Evolutionary conservation across 345 rosid species (phyloP), one percentile per base, ranked within the genome.

Genomic region (Barbarea vulgaris): DNA sequence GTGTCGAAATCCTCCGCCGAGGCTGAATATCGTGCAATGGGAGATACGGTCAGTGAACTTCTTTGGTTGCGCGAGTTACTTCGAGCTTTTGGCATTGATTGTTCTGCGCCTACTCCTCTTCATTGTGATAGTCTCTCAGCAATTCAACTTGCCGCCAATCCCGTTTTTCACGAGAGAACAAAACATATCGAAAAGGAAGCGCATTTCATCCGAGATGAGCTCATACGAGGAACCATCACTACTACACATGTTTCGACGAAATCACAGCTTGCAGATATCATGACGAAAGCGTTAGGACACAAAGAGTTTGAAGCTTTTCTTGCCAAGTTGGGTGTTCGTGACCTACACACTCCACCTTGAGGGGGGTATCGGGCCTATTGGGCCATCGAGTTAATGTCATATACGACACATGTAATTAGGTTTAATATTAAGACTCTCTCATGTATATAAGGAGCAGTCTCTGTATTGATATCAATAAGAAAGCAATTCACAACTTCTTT

Each of bases 291-390:
- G 1, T 14, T 41, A 7, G 17, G 7, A 41, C n/a, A 5, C 1
- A 0, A 1, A 0, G 46, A 41, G 5, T 41, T 41, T 41, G n/a
- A 41, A 8, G 4, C 0, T 2, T 64, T 64, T 9, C 2, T 15
- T 5, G 0, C 9, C 67, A 62, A 41, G 15, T 1, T 39, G 50
- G 67, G 34, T 15, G 33, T 62, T 62, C 5, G 13, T 7, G 15
- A 62, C 8, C 33, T 41, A 0, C 67, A 63, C 51, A 42, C 34
- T 39, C 67, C 36, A 41, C 9, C 21, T 63, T 63, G 14, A 41
- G 22, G 67, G 52, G 24, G 62, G 6, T 10, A 9, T 10, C 3
- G 41, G 41, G n/a, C n/a, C n/a, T n/a, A n/a, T n/a, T n/a, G n/a
- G n/a, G n/a, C n/a, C n/a, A n/a, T n/a, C n/a, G n/a, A n/a, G n/a